Conservation (phyloP, 2,329 filamentous ascomycete species). For the Fusarium veterinarium region DNA sequence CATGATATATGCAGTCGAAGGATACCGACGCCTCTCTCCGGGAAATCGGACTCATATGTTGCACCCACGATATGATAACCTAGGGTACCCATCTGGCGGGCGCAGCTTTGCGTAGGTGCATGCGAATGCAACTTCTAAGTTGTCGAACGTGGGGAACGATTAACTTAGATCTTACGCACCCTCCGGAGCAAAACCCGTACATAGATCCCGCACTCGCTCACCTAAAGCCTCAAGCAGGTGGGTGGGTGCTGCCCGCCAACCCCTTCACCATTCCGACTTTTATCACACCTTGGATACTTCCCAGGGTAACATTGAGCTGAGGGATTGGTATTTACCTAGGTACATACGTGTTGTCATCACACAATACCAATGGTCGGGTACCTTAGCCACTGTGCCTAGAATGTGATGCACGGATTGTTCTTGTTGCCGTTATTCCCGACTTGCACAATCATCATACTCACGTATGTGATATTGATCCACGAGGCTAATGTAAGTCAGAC, state of each 20-base stretch:
- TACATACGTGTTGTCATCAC: not conserved
- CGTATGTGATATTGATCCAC: not conserved
- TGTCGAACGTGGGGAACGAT: constrained; percentile 14
- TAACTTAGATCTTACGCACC: constrained; percentile 8
- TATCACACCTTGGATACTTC: not conserved
- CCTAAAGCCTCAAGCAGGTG: not conserved
- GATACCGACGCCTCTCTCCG: not conserved
- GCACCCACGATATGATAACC: not conserved
- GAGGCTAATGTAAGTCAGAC: constrained; percentile 25
- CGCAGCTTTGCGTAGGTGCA: not conserved
- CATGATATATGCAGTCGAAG: constrained; percentile 6
- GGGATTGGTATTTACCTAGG: not conserved
- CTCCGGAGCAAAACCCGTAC: not conserved
- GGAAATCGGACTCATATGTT: not conserved
- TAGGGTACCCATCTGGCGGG: not conserved
- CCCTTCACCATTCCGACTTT: not conserved
- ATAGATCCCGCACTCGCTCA: constrained; percentile 1
- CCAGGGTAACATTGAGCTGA: not conserved
- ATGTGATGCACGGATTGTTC: not conserved
- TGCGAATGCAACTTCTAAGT: not conserved
- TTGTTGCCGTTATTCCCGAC: constrained; percentile 17
- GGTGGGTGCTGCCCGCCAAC: not conserved
- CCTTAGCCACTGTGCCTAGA: constrained; percentile 8
- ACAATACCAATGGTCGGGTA: constrained; percentile 12
- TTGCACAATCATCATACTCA: constrained; percentile 5